phyloP scores from a whole-genome alignment of 1,139 yeast species.

The Hyphopichia fennica region DNA sequence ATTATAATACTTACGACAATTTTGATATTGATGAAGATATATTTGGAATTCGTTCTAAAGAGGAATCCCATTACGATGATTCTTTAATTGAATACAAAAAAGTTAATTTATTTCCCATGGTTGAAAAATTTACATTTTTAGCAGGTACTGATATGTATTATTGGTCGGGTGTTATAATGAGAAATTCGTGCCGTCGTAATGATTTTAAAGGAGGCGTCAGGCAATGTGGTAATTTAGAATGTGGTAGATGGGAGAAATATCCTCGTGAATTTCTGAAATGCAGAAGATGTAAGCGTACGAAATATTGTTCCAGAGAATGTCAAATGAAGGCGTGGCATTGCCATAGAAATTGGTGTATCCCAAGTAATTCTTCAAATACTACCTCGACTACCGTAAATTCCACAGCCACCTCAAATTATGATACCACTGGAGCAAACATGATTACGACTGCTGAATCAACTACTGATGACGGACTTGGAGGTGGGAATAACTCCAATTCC shows the following conservation, averaged over 20 bases:
- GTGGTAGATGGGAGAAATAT: constrained; percentile 93
- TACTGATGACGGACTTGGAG: neutral
- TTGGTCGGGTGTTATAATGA: constrained; percentile 97
- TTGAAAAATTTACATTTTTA: constrained; percentile 84
- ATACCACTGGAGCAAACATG: neutral
- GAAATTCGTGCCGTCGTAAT: constrained; percentile 91
- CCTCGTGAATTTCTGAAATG: constrained; percentile 96
- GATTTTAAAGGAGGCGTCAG: constrained; percentile 86
- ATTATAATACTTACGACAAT: constrained; percentile 59
- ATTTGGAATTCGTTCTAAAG: constrained; percentile 19
- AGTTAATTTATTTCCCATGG: constrained; percentile 82
- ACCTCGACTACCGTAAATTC: constrained; percentile 7
- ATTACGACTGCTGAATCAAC: neutral
- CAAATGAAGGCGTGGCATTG: constrained; percentile 90
- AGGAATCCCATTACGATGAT: constrained; percentile 44
- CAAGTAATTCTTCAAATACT: constrained; percentile 31
- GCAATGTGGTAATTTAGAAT: constrained; percentile 90
- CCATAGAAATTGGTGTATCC: constrained; percentile 92
- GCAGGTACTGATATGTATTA: constrained; percentile 77
- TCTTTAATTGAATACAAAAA: constrained; percentile 51
- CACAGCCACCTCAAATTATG: neutral
- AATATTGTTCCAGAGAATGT: constrained; percentile 90
- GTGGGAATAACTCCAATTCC: neutral
- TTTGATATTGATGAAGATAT: constrained; percentile 51
- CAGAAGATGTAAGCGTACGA: constrained; percentile 89